phyloP scores from a whole-genome alignment of 176 grass and related monocot genomes.

The Lolium rigidum region DNA sequence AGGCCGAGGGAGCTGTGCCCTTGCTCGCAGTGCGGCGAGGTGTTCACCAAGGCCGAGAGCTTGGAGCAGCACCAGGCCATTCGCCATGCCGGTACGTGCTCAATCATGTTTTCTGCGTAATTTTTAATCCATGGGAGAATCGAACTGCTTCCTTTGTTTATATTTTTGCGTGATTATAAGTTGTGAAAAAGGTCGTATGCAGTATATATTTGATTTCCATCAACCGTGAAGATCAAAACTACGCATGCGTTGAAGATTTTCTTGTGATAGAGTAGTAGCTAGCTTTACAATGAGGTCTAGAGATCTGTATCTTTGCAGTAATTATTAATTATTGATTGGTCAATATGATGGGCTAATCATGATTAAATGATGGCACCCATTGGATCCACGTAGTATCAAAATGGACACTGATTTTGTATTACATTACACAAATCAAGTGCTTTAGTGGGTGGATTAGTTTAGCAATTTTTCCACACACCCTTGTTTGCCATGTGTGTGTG shows the following conservation, averaged over 20 bases:
- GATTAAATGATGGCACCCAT: slow-evolving; percentile 28
- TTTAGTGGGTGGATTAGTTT: slow-evolving; percentile 30
- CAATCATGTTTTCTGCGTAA: too few species aligned
- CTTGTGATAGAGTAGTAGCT: too few species aligned
- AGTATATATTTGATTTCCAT: too few species aligned
- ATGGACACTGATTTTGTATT: background rate
- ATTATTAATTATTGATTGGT: background rate
- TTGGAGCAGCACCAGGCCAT: slow-evolving; percentile 86
- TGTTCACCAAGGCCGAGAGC: slow-evolving; percentile 84
- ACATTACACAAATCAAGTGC: background rate
- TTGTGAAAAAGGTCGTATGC: too few species aligned
- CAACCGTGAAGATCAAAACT: too few species aligned
- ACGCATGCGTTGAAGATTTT: too few species aligned
- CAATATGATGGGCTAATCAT: slow-evolving; percentile 23
- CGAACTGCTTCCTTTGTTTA: too few species aligned
- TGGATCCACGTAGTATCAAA: background rate
- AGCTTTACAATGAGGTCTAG: background rate
- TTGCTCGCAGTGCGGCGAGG: slow-evolving; percentile 84
- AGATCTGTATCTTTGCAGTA: slow-evolving; percentile 28
- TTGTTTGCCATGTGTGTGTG: slow-evolving; percentile 29
- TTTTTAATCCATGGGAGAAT: too few species aligned
- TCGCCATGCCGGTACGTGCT: slow-evolving; percentile 71
- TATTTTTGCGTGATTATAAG: too few species aligned
- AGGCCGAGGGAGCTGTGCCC: slow-evolving; percentile 65
- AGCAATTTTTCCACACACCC: slow-evolving; percentile 24